A percentile compares a stretch with the other conserved stretches of the same genome.
phyloP scores from a whole-genome alignment of 2,329 filamentous ascomycete species.

The Exophiala spinifera region DNA sequence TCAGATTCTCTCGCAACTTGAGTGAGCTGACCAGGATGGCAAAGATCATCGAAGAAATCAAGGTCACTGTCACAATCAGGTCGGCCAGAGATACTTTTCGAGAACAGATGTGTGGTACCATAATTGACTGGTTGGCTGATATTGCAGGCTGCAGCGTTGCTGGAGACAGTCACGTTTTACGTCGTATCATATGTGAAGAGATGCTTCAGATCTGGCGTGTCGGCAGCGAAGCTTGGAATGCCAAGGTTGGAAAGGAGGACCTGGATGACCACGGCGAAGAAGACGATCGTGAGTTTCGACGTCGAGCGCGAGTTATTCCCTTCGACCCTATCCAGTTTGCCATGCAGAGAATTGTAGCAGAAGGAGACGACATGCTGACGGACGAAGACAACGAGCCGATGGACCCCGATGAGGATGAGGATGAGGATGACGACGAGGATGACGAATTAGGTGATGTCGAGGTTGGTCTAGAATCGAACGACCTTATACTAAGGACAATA shows the following conservation, averaged over 20 bases:
- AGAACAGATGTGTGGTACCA: constrained; percentile 97
- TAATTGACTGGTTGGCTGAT: constrained; percentile 93
- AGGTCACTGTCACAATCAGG: constrained; percentile 90
- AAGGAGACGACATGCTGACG: constrained; percentile 34
- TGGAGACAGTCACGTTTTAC: constrained; percentile 72
- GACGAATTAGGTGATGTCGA: constrained; percentile 29
- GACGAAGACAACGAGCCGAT: constrained; percentile 46
- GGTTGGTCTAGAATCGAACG: constrained; percentile 22
- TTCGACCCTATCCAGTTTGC: constrained; percentile 42
- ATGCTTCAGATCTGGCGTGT: constrained; percentile 82
- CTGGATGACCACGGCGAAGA: constrained; percentile 76
- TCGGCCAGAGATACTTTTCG: constrained; percentile 92
- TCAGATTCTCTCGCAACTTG: constrained; percentile 73
- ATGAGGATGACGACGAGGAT: constrained; percentile 35
- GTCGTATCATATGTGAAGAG: constrained; percentile 84
- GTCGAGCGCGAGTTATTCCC: constrained; percentile 40
- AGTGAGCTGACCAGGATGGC: constrained; percentile 72
- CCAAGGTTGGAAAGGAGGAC: constrained; percentile 70
- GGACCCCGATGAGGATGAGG: constrained; percentile 45
- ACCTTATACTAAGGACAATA: constrained; percentile 18
- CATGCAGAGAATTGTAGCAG: constrained; percentile 41
- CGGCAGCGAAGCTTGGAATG: constrained; percentile 79
- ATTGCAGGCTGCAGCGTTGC: constrained; percentile 87
- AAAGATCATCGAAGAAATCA: constrained; percentile 87
- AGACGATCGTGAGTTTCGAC: constrained; percentile 43